These are phyloP conservation scores for Melanogaster broomeanus DNA, from an alignment of 768 basidiomycete genomes.

Conservation along the genomic window DNA sequence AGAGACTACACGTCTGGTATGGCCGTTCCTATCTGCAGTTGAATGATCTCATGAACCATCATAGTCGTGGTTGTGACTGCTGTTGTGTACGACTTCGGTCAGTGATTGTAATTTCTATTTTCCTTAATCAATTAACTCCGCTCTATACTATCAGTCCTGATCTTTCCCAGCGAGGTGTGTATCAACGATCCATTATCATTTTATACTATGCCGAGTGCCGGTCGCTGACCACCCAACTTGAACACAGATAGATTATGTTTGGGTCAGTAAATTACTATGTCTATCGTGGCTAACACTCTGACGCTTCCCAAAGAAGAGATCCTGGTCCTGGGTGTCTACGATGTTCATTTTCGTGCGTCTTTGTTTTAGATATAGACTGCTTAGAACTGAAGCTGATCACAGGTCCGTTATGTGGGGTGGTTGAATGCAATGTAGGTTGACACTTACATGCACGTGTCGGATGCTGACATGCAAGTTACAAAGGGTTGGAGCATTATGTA, in stretches of 20 bases:
- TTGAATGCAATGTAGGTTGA: no score
- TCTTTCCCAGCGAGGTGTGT: constrained; percentile 10
- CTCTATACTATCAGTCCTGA: constrained; percentile 5
- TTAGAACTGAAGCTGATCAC: neutral
- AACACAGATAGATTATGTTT: constrained; percentile 10
- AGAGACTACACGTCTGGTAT: neutral
- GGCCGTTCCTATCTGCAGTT: no score
- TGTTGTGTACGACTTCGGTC: no score
- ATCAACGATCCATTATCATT: neutral
- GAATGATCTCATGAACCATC: no score
- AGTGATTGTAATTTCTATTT: no score
- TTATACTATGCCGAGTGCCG: no score
- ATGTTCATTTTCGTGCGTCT: no score
- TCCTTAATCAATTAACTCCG: neutral
- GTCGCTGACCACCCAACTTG: no score
- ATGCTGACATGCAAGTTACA: neutral
- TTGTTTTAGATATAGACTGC: neutral
- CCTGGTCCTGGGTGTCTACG: neutral
- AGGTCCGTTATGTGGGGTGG: no score
- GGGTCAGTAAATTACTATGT: constrained; percentile 3
- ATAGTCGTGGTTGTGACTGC: no score
- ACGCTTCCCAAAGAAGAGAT: neutral
- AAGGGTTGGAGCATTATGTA: neutral
- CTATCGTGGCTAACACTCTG: neutral
- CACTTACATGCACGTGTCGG: neutral